Conservation (phyloP, 2,329 filamentous ascomycete species). For the Dothideomycetes sp. region DNA sequence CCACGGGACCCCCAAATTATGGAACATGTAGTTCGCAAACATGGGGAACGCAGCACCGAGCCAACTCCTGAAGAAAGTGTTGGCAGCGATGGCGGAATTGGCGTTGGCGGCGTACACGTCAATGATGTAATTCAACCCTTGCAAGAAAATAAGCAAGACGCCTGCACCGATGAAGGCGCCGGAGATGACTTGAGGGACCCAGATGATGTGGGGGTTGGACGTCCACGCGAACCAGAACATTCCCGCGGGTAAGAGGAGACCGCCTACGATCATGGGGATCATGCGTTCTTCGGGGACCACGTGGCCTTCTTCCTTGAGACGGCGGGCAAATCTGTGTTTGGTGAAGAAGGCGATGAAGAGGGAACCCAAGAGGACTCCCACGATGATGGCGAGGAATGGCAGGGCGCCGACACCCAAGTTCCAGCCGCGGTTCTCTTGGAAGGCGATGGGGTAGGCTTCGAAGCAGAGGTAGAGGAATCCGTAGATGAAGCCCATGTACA, state of each 20-base stretch:
- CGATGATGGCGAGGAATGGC: constrained; percentile 22
- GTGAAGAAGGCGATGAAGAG: constrained; percentile 17
- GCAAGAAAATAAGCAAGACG: constrained; percentile 34
- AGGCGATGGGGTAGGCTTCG: constrained; percentile 25
- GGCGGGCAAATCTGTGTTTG: constrained; percentile 22
- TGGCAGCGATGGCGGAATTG: constrained; percentile 30
- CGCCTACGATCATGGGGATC: constrained; percentile 36
- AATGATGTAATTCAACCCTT: constrained; percentile 35
- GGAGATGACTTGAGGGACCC: constrained; percentile 37
- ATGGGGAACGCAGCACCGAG: constrained; percentile 30
- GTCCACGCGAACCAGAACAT: constrained; percentile 43
- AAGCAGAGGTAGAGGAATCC: constrained; percentile 25
- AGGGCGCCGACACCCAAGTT: constrained; percentile 21
- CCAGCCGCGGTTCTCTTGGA: constrained; percentile 21
- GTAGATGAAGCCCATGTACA: constrained; percentile 28
- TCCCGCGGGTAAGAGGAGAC: constrained; percentile 33
- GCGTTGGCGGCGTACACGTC: constrained; percentile 38
- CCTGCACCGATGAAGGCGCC: constrained; percentile 35
- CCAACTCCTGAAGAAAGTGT: constrained; percentile 27
- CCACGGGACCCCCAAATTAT: constrained; percentile 11
- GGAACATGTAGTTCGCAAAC: constrained; percentile 26
- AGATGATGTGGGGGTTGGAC: constrained; percentile 29
- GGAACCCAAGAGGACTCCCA: constrained; percentile 25
- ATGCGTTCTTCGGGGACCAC: constrained; percentile 36
- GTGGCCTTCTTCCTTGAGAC: constrained; percentile 26